These are phyloP conservation scores for Nitzschia palea DNA, from an alignment of 108 stramenopile genomes.

Conservation along the genomic window DNA sequence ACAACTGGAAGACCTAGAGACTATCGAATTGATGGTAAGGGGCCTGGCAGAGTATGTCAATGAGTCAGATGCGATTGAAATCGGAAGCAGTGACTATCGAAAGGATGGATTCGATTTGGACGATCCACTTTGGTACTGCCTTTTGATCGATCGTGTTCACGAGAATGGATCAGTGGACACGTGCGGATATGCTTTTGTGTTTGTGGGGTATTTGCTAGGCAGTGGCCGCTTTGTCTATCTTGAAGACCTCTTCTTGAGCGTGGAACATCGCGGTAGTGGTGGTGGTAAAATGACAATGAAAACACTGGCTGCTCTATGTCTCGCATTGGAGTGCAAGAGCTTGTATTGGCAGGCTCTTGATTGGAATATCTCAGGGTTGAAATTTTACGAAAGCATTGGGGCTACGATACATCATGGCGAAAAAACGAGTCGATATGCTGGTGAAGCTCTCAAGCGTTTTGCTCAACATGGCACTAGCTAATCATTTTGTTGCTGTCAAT, in stretches of 20 bases:
- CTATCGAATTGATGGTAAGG: slow-evolving; percentile 30
- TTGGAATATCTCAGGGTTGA: slow-evolving; percentile 60
- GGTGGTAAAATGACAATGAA: slow-evolving; percentile 47
- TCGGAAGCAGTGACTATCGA: slow-evolving; percentile 14
- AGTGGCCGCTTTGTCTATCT: slow-evolving; percentile 53
- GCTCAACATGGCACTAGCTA: slow-evolving; percentile 6
- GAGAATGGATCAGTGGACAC: background rate
- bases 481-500: background rate
- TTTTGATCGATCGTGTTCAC: slow-evolving; percentile 16
- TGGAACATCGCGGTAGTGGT: slow-evolving; percentile 40
- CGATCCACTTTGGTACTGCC: slow-evolving; percentile 34
- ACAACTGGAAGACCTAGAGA: slow-evolving; percentile 7
- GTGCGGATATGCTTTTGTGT: slow-evolving; percentile 57
- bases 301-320: slow-evolving; percentile 38
- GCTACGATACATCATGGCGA: slow-evolving; percentile 37
- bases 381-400: slow-evolving; percentile 51
- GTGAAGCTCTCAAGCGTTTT: slow-evolving; percentile 18
- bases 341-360: slow-evolving; percentile 65
- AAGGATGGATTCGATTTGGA: slow-evolving; percentile 31
- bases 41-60: slow-evolving; percentile 45
- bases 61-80: slow-evolving; percentile 34
- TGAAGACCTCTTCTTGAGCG: slow-evolving; percentile 67
- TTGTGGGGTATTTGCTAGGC: slow-evolving; percentile 38
- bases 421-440: slow-evolving; percentile 34
- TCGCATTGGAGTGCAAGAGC: slow-evolving; percentile 21